Conservation (phyloP, 352 stramenopile genomes). For the Aphanomyces cochlioides region DNA sequence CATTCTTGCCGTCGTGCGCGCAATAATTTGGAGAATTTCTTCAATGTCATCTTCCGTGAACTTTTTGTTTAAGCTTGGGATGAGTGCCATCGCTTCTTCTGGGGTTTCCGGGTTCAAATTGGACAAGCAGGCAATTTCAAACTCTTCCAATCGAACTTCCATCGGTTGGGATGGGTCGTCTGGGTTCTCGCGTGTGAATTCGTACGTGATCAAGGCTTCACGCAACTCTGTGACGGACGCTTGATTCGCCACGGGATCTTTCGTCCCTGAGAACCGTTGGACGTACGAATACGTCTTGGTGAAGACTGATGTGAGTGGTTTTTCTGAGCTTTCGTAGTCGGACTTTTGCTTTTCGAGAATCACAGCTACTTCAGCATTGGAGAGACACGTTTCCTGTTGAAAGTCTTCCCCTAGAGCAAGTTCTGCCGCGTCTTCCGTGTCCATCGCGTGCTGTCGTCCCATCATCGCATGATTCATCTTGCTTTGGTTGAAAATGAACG, state of each 20-base stretch:
- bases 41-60: conserved; percentile 88
- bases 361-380: conserved; percentile 85
- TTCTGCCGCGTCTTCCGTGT: conserved; percentile 88
- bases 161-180: conserved; percentile 56
- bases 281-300: conserved; percentile 91
- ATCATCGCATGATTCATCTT: conserved; percentile 24
- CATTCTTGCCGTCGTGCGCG: conserved; percentile 82
- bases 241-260: conserved; percentile 88
- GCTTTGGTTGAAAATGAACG: neutral
- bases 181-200: conserved; percentile 62
- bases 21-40: conserved; percentile 86
- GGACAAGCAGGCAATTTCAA: conserved; percentile 86
- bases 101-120: conserved; percentile 88
- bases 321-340: conserved; percentile 89
- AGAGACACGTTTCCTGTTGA: conserved; percentile 84
- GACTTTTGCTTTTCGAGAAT: conserved; percentile 89
- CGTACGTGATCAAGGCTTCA: conserved; percentile 83
- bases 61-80: conserved; percentile 84
- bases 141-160: conserved; percentile 82
- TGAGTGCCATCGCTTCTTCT: conserved; percentile 83
- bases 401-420: conserved; percentile 87
- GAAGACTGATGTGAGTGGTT: conserved; percentile 86
- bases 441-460: conserved; percentile 64
- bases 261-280: conserved; percentile 88
- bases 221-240: conserved; percentile 83